Conservation (phyloP, 768 basidiomycete species). For the Fistulinella prunicolor region DNA sequence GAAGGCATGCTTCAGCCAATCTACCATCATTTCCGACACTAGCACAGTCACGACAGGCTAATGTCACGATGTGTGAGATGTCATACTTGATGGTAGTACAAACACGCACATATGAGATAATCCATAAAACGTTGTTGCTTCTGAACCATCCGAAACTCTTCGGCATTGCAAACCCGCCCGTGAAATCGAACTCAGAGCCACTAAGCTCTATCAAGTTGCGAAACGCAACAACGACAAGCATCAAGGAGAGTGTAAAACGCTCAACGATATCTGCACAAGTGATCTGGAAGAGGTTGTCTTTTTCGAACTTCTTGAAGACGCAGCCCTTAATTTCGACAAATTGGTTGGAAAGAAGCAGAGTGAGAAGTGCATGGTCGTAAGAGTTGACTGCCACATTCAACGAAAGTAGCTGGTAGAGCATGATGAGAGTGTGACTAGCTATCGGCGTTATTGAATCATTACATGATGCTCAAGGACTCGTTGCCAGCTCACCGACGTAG, state of each 20-base stretch:
- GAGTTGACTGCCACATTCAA: conserved; percentile 98
- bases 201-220: conserved; percentile 94
- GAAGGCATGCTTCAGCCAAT: conserved; percentile 99
- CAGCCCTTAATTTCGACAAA: conserved; percentile 99
- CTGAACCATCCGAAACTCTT: conserved; percentile 83
- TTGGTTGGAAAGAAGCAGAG: conserved; percentile 93
- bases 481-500: conserved; percentile 66
- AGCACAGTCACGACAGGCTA: conserved; percentile 93
- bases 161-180: conserved; percentile 68
- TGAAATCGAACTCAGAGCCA: conserved; percentile 82
- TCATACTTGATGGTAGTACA: not conserved
- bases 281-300: conserved; percentile 97
- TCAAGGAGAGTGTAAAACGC: conserved; percentile 86
- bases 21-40: conserved; percentile 88
- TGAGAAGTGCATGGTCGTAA: conserved; percentile 93
- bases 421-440: conserved; percentile 91
- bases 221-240: conserved; percentile 88
- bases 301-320: conserved; percentile 99
- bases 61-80: conserved; percentile 3
- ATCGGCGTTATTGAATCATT: not conserved
- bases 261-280: conserved; percentile 99
- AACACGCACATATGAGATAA: conserved; percentile 79
- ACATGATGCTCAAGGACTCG: not conserved
- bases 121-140: conserved; percentile 77
- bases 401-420: conserved; percentile 92